phyloP scores from a whole-genome alignment of 352 stramenopile species.

The Globisporangium carolinianum region DNA sequence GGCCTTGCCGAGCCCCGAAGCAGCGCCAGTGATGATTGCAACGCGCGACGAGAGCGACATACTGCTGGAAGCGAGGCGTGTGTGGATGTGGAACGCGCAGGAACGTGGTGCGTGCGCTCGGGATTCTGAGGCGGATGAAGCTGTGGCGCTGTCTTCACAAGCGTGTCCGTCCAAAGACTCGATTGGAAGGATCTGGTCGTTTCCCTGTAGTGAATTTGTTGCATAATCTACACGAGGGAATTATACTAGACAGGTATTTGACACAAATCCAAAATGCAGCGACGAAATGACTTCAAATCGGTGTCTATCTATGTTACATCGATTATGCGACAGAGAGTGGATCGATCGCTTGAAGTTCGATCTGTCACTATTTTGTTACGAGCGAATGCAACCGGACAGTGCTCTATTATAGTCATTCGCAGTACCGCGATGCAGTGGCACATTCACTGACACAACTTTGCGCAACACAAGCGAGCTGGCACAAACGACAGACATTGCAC shows the following conservation, averaged over 20 bases:
- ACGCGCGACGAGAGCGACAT: slow-evolving; percentile 66
- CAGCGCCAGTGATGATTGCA: slow-evolving; percentile 90
- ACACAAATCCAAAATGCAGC: no score
- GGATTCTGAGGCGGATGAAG: not conserved
- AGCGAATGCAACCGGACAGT: not conserved
- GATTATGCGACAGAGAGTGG: no score
- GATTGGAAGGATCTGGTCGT: slow-evolving; percentile 5
- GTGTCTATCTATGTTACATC: no score
- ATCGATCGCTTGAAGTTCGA: no score
- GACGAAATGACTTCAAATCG: no score
- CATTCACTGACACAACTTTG: not conserved
- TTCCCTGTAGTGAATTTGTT: not conserved
- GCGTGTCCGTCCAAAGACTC: slow-evolving; percentile 2
- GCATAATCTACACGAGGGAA: not conserved
- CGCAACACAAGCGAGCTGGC: not conserved
- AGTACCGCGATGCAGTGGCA: slow-evolving; percentile 4
- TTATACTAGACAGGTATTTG: no score
- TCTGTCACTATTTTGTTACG: slow-evolving; percentile 2
- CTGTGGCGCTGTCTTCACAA: not conserved
- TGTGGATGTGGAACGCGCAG: not conserved
- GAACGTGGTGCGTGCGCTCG: not conserved
- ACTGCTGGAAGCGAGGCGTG: not conserved
- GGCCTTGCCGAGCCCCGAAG: slow-evolving; percentile 90
- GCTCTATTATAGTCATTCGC: not conserved
- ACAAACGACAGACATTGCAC: not conserved